A percentile compares a stretch with the other conserved stretches of the same genome.
Conservation (phyloP, 1,139 yeast genomes). For the Meyerozyma guilliermondii region DNA sequence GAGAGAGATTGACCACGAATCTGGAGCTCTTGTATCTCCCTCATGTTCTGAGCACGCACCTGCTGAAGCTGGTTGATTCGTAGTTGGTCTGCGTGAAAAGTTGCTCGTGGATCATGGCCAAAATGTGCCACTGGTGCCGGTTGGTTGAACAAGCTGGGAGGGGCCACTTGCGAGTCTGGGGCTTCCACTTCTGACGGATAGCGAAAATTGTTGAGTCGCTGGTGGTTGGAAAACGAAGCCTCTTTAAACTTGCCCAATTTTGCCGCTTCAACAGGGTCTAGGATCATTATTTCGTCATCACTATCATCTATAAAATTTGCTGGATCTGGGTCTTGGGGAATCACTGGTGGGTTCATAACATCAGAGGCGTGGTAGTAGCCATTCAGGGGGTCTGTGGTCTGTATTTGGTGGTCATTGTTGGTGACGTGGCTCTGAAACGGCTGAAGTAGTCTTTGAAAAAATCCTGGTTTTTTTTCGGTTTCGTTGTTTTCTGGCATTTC, state of each 20-base stretch:
- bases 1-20: background rate
- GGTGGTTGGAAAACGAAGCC: constrained; percentile 12
- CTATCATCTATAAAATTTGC: constrained; percentile 6
- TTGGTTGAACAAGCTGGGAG: constrained; percentile 14
- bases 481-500: background rate
- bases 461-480: too few relatives aligned
- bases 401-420: background rate
- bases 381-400: background rate
- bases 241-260: constrained; percentile 19
- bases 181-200: background rate
- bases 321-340: background rate
- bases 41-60: background rate
- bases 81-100: background rate
- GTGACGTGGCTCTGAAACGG: background rate
- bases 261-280: constrained; percentile 24
- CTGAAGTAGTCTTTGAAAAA: too few relatives aligned
- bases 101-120: constrained; percentile 7
- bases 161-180: constrained; percentile 2
- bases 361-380: background rate
- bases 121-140: constrained; percentile 34
- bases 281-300: constrained; percentile 24
- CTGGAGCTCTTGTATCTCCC: background rate
- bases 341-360: background rate
- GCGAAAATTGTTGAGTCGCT: background rate
- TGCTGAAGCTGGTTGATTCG: constrained; percentile 5